phyloP scores from a whole-genome alignment of 768 basidiomycete species.

The Stropharia rugosoannulata region DNA sequence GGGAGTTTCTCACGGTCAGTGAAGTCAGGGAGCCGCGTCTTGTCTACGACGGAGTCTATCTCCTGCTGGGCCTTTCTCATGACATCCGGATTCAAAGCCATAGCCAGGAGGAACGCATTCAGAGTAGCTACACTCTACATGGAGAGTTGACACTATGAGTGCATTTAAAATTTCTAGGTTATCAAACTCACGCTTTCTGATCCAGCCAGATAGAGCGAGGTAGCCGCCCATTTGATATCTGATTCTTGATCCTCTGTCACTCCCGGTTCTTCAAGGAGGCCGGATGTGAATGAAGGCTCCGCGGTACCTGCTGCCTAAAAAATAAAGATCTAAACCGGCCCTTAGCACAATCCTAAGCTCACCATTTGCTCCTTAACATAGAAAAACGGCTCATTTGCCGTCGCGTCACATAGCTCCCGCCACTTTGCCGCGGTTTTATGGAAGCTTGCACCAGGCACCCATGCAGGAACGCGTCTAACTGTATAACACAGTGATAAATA shows the following conservation, averaged over 20 bases:
- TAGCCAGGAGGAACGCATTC: slow-evolving; percentile 31
- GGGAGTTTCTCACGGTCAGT: slow-evolving; percentile 30
- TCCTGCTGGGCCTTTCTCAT: slow-evolving; percentile 35
- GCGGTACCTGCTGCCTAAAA: slow-evolving; percentile 14
- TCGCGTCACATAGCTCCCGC: slow-evolving; percentile 25
- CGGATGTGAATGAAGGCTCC: slow-evolving; percentile 17
- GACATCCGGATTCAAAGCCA: slow-evolving; percentile 33
- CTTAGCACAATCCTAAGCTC: slow-evolving; percentile 23
- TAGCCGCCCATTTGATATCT: slow-evolving; percentile 12
- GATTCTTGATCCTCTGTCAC: slow-evolving; percentile 13
- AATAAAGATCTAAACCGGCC: background rate
- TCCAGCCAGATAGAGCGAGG: slow-evolving; percentile 14
- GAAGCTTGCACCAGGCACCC: slow-evolving; percentile 49
- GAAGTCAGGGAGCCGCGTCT: slow-evolving; percentile 29
- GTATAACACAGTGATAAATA: background rate
- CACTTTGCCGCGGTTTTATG: slow-evolving; percentile 34
- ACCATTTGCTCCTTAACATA: slow-evolving; percentile 25
- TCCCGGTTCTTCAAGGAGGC: slow-evolving; percentile 14
- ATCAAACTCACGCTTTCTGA: slow-evolving; percentile 25
- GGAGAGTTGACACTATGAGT: too few species aligned
- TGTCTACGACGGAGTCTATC: slow-evolving; percentile 32
- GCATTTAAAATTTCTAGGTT: background rate
- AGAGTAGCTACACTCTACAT: slow-evolving; percentile 20
- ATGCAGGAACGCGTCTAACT: slow-evolving; percentile 28
- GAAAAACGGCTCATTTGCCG: slow-evolving; percentile 37